phyloP scores from a whole-genome alignment of 495 filamentous ascomycete genomes.

The Podospora sp. region DNA sequence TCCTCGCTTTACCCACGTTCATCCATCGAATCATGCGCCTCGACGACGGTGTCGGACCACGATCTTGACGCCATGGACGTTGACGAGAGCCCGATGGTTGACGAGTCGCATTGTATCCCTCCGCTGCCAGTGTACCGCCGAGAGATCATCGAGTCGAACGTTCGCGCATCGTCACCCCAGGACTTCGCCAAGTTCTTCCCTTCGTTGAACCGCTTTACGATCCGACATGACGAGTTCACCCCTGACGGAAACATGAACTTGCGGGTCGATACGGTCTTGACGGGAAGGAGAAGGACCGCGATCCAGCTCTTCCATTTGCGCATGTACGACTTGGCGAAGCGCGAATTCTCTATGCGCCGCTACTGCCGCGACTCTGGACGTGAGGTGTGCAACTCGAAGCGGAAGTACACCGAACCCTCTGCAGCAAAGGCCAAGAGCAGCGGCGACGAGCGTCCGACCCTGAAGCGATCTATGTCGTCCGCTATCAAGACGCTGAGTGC shows the following conservation, averaged over 20 bases:
- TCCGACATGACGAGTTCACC: constrained; percentile 90
- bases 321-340: constrained; percentile 86
- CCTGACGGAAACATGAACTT: constrained; percentile 97
- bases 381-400: constrained; percentile 84
- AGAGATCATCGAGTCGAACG: constrained; percentile 62
- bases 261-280: constrained; percentile 78
- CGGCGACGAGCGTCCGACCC: constrained; percentile 38
- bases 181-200: constrained; percentile 90
- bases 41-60: constrained; percentile 66
- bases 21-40: constrained; percentile 80
- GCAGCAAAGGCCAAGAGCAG: constrained; percentile 26
- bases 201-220: constrained; percentile 73
- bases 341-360: constrained; percentile 87
- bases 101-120: constrained; percentile 45
- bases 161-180: constrained; percentile 73
- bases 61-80: constrained; percentile 63
- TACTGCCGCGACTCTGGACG: constrained; percentile 93
- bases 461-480: constrained; percentile 74
- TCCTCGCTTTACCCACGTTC: constrained; percentile 58
- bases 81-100: constrained; percentile 48
- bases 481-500: constrained; percentile 68
- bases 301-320: constrained; percentile 92
- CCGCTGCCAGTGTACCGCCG: constrained; percentile 62
- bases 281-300: constrained; percentile 60
- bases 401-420: constrained; percentile 64